Evolutionary conservation across 2,329 filamentous ascomycete species (phyloP).

Genomic region (Ophiocordyceps robertsii): DNA sequence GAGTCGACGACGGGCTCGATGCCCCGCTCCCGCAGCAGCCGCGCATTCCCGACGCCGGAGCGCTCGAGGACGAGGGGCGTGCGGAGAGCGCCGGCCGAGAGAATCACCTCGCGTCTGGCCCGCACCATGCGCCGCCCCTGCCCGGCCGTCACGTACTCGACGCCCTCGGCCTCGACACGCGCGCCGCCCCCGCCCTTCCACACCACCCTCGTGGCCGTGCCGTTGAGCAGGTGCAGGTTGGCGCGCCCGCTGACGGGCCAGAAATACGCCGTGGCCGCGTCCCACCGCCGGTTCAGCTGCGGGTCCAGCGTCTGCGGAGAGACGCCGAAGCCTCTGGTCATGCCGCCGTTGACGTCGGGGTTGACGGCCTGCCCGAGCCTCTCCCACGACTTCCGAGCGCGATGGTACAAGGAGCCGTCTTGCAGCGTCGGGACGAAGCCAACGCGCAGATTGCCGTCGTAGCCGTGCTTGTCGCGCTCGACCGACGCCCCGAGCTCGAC

Average conservation of each 20-base stretch:
- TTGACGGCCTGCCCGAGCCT: slow-evolving; percentile 18
- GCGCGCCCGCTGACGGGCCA: slow-evolving; percentile 19
- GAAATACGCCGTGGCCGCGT: slow-evolving; percentile 28
- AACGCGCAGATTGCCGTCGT: slow-evolving; percentile 19
- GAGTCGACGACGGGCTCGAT: slow-evolving; percentile 30
- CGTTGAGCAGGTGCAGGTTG: slow-evolving; percentile 25
- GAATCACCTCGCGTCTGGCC: slow-evolving; percentile 31
- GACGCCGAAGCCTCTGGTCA: slow-evolving; percentile 21
- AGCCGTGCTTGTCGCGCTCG: slow-evolving; percentile 19
- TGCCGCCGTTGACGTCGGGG: slow-evolving; percentile 23
- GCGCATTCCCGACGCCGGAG: slow-evolving; percentile 35
- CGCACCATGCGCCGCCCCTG: slow-evolving; percentile 19
- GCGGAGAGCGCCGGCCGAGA: slow-evolving; percentile 34
- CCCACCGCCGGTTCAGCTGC: slow-evolving; percentile 20
- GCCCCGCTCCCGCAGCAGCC: slow-evolving; percentile 24
- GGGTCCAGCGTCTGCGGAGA: slow-evolving; percentile 27
- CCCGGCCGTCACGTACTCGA: slow-evolving; percentile 21
- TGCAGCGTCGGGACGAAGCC: slow-evolving; percentile 21
- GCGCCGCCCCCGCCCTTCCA: slow-evolving; percentile 10
- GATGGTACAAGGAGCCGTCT: slow-evolving; percentile 17
- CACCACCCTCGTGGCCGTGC: slow-evolving; percentile 18
- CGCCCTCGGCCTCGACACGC: slow-evolving; percentile 15
- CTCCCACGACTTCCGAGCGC: slow-evolving; percentile 18
- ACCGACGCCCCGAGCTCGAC: slow-evolving; percentile 19
- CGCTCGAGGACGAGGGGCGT: slow-evolving; percentile 38